Base-by-base conservation (phyloP, 2,329 filamentous ascomycete genomes). In the Sclerotinia spermophila region DNA sequence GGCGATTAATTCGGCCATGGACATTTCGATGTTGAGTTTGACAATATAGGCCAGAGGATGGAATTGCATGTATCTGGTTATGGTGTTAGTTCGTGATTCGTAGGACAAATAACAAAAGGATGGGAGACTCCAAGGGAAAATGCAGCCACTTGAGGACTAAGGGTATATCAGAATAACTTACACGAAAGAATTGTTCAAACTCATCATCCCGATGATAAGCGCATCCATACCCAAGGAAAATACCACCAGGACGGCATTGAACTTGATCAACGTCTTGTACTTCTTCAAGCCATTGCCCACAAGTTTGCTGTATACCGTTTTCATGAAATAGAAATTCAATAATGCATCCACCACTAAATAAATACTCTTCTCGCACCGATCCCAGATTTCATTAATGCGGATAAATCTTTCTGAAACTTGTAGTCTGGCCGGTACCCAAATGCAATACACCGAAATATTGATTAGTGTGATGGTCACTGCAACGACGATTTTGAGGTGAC, bases 241-340 rank as follows among this genome's bases (percentile, higher is more conserved):
- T 5, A 79, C 71, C 74, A 83, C 80, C 21, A 83, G 78, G 15
- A 77, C 77, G 2, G 80, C 79, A 71, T 83, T 83, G 73, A 83
- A 83, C 33, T 77, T 76, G 1, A 82, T 79, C 4, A 83, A 75
- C 0, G 78, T 78, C 61, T 78, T 70, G 68, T 83, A 83, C 72
- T 83, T 83, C 13, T 75, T 77, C 11, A 83, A 75, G 0, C 67
- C 67, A n/a, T 69, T 69, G 6, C 56, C 56, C 2, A 83, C 78
- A 3, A 84, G 78, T 5, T 80, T 76, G 13, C 75, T 74, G 70
- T 80, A 79, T 33, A 83, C 81, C 5, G 78, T 81, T 21, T 74
- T 74, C 3, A 87, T 79, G 73, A 87, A 87, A 73, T 85, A 86
- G 76, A 80, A 83, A 71, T 87, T 87, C n/a, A 87, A 80, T 0